Evolutionary conservation across 352 stramenopile species (phyloP).

Genomic region (Pythium aphanidermatum): DNA sequence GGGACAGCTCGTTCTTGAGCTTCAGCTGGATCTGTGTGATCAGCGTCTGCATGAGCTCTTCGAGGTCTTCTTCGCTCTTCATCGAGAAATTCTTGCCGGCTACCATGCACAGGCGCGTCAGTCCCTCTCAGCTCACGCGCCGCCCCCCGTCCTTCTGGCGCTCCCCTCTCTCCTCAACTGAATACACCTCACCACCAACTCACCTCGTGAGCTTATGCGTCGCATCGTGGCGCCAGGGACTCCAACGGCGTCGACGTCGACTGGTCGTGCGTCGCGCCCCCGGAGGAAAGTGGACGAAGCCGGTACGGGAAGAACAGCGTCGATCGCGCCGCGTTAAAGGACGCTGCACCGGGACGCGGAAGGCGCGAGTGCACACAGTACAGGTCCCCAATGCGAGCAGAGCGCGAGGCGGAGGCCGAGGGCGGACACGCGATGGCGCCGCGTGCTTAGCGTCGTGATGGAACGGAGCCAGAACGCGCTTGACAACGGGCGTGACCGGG

Average conservation of each 20-base stretch:
- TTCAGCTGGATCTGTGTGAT: conserved; percentile 82
- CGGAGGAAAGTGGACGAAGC: too few species aligned
- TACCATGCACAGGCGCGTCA: neutral
- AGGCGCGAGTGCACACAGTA: too few species aligned
- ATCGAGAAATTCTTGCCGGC: conserved; percentile 68
- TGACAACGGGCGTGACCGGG: too few species aligned
- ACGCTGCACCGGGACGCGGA: too few species aligned
- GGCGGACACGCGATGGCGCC: conserved; percentile 7
- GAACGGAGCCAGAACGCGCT: too few species aligned
- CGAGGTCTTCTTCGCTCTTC: conserved; percentile 76
- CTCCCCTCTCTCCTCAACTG: too few species aligned
- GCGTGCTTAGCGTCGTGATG: neutral
- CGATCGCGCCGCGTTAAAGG: too few species aligned
- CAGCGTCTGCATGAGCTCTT: conserved; percentile 82
- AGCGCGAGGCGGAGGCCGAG: neutral
- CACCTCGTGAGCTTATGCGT: conserved; percentile 18
- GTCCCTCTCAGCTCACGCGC: neutral
- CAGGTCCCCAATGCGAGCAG: too few species aligned
- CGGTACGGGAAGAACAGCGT: neutral
- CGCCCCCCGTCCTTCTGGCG: too few species aligned
- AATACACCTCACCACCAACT: too few species aligned
- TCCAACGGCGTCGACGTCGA: neutral
- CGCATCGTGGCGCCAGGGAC: conserved; percentile 6
- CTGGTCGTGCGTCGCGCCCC: too few species aligned
- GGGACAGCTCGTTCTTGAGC: conserved; percentile 75